Percentiles rank a stretch among this genome's conserved stretches.
These are phyloP conservation scores for Barnettozyma californica DNA, from an alignment of 805 yeast species.

Conservation along the genomic window DNA sequence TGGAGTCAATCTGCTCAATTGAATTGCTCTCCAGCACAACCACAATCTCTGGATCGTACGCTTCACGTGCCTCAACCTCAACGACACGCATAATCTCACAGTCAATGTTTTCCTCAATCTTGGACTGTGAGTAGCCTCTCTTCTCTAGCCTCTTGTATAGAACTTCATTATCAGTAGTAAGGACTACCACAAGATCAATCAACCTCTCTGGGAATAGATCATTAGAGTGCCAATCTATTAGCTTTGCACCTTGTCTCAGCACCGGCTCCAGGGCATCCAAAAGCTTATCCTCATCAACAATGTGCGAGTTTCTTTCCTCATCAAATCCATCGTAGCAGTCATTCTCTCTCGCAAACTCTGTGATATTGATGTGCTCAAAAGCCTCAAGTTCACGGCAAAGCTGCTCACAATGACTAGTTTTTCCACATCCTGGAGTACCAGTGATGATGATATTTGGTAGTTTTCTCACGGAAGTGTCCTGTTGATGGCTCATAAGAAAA, in stretches of 20 bases:
- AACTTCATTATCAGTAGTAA: constrained; percentile 67
- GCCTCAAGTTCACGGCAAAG: constrained; percentile 48
- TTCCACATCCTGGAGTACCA: constrained; percentile 95
- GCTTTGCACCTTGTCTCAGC: constrained; percentile 77
- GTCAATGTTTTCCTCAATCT: constrained; percentile 87
- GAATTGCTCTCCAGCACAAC: constrained; percentile 72
- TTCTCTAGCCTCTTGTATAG: constrained; percentile 71
- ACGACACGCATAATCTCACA: constrained; percentile 96
- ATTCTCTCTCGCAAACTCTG: constrained; percentile 75
- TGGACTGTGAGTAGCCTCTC: constrained; percentile 74
- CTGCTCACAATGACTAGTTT: constrained; percentile 66
- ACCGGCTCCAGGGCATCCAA: constrained; percentile 76
- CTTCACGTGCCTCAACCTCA: constrained; percentile 78
- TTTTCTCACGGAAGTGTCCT: constrained; percentile 19
- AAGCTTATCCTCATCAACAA: constrained; percentile 89
- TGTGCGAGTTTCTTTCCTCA: constrained; percentile 74
- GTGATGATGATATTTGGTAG: constrained; percentile 79
- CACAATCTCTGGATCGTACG: constrained; percentile 74
- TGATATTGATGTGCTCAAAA: constrained; percentile 52
- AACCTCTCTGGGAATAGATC: constrained; percentile 91
- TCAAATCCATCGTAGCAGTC: constrained; percentile 81
- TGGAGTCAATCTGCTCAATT: constrained; percentile 75
- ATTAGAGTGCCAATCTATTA: constrained; percentile 97
- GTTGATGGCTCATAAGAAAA: background rate
- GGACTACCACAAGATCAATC: constrained; percentile 87